Base-by-base conservation (phyloP, 208 protist species). In the Trypanosoma vivax region DNA sequence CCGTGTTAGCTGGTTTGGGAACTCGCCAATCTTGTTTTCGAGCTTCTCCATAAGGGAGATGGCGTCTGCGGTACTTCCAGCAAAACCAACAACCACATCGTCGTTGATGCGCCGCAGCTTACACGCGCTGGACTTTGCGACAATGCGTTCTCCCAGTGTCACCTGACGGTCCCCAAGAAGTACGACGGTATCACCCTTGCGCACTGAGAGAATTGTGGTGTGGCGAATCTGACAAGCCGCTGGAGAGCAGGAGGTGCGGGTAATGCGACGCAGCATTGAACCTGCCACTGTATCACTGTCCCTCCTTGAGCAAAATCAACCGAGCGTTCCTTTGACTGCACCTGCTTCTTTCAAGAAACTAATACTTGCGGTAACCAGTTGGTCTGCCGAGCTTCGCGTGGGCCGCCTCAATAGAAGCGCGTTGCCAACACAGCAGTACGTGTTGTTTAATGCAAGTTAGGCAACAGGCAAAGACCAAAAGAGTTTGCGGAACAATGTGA, bases 21-120 rank as follows among this genome's bases (percentile, higher is more conserved):
- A 95, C 67, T 97, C 92, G 40, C 83, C 83, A 2, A 98, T 61
- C 65, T 97, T 95, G 46, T 72, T 81, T 60, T 98, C 92, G 1
- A 98, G 70, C 58, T 92, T 92, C 62, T 98, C 95, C 79, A 97
- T 92, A n/a, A 98, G 65, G 18, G 95, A 90, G 19, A 98, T 88
- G n/a, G 90, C 93, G 50, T 98, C 95, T 3, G 94, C 95, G 14
- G 93, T 96, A 64, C 79, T 84, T 19, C 95, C 95, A 19, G 94
- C 92, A 56, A 97, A 97, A 41, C 95, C 94, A 33, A 93, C 83
- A 13, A 93, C 70, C 9, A 97, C 85, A 56, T 86, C 81, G 24
- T 85, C 77, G 35, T 72, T 77, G 30, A 89, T 71, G 51, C 70
- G 60, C 18, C 88, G 83, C 41, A 94, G 77, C 70, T 94, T 91